phyloP scores from a whole-genome alignment of 1,284 basidiomycete species.

The Cystobasidium pallidum region DNA sequence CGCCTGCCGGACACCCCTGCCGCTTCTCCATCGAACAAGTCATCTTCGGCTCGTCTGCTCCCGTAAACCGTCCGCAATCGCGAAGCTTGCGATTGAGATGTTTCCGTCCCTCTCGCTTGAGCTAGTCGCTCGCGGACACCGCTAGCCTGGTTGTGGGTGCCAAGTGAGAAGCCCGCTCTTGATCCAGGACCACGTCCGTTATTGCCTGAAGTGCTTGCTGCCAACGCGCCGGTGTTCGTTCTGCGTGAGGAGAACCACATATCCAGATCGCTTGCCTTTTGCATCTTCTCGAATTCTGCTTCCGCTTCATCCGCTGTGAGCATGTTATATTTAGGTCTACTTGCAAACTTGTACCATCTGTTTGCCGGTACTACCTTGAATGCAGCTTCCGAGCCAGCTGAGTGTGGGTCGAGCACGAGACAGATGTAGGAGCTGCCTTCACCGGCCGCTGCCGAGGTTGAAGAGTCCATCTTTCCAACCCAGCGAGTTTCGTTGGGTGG shows the following conservation, averaged over 20 bases:
- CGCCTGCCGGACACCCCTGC: constrained; percentile 11
- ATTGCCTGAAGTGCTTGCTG: constrained; percentile 45
- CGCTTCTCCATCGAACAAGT: constrained; percentile 55
- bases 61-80: constrained; percentile 27
- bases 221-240: constrained; percentile 15
- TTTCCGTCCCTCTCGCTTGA: constrained; percentile 37
- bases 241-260: constrained; percentile 46
- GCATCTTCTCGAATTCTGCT: constrained; percentile 62
- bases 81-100: constrained; percentile 27
- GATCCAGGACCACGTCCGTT: constrained; percentile 51
- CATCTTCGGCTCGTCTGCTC: constrained; percentile 59
- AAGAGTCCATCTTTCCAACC: constrained; percentile 76
- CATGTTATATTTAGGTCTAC: constrained; percentile 71
- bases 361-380: constrained; percentile 84
- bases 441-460: constrained; percentile 58
- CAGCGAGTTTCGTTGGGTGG: constrained; percentile 60
- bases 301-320: constrained; percentile 73
- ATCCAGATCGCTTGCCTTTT: constrained; percentile 48
- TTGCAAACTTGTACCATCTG: constrained; percentile 87
- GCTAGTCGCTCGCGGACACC: constrained; percentile 54
- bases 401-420: constrained; percentile 53
- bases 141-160: constrained; percentile 52
- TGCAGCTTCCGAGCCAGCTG: constrained; percentile 55
- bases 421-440: constrained; percentile 54
- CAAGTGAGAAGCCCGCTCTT: constrained; percentile 43